A percentile compares a stretch with the other conserved stretches of the same genome.
Evolutionary conservation across 441 rosid species (phyloP).

Genomic region (Manihot esculenta): DNA sequence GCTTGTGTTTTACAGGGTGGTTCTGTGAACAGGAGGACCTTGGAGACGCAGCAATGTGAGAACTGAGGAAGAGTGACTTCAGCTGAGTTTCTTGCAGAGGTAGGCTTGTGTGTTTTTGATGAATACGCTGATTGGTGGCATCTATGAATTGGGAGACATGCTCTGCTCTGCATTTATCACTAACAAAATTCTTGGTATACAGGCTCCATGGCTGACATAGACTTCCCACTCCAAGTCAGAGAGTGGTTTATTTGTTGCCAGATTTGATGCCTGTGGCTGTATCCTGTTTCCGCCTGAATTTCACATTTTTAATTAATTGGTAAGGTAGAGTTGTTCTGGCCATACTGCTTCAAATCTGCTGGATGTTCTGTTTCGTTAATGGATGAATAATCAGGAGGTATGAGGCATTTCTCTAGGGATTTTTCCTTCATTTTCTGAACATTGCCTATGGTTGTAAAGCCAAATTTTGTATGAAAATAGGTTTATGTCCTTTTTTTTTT

Average conservation of each 20-base stretch:
- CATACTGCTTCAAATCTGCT: not conserved
- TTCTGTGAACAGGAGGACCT: conserved; percentile 80
- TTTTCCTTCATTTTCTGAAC: not conserved
- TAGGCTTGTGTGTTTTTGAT: conserved; percentile 15
- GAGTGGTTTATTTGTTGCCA: no score
- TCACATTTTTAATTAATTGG: not conserved
- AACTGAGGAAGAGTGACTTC: conserved; percentile 83
- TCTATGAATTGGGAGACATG: not conserved
- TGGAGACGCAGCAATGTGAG: conserved; percentile 72
- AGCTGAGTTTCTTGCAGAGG: conserved; percentile 84
- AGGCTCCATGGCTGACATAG: conserved; percentile 81
- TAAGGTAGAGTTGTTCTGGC: not conserved
- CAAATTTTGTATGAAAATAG: not conserved
- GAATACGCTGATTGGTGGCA: not conserved
- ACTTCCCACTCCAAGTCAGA: no score
- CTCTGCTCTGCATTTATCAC: not conserved
- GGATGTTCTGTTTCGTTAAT: not conserved
- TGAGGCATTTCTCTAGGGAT: not conserved
- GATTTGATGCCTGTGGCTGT: no score
- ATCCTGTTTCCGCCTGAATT: no score
- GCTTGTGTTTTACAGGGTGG: conserved; percentile 60
- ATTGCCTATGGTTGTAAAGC: no score
- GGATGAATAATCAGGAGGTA: not conserved
- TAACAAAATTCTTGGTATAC: conserved; percentile 26
- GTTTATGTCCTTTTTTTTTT: no score